These are phyloP conservation scores for Apiospora phragmitis DNA, from an alignment of 2,329 filamentous ascomycete species.

Conservation along the genomic window DNA sequence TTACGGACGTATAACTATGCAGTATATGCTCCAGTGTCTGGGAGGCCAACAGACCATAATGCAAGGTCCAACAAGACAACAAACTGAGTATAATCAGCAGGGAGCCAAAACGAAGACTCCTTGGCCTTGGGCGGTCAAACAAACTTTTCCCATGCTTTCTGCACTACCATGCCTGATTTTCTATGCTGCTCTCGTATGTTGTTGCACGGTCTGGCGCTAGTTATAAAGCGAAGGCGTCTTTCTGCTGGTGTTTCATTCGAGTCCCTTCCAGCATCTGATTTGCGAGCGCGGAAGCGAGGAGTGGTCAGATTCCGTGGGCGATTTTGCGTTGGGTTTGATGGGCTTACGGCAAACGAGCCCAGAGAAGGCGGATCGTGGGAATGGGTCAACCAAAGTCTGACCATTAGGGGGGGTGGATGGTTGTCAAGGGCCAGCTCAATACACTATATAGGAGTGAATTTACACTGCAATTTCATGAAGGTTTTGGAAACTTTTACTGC, in stretches of 20 bases:
- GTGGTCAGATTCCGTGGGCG: not conserved
- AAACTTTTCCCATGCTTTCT: not conserved
- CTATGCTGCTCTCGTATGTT: conserved; percentile 2
- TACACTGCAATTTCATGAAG: conserved; percentile 5
- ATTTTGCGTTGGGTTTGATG: not conserved
- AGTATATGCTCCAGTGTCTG: not conserved
- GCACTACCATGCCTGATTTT: not conserved
- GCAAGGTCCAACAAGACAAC: not conserved
- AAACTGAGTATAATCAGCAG: not conserved
- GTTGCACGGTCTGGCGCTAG: conserved; percentile 11
- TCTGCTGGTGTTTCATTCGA: not conserved
- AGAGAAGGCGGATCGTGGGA: not conserved
- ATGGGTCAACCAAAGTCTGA: not conserved
- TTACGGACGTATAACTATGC: not conserved
- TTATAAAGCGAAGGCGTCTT: conserved; percentile 11
- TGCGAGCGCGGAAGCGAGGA: not conserved
- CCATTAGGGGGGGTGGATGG: not conserved
- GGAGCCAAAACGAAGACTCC: not conserved
- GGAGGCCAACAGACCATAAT: not conserved
- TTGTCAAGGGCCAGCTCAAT: not conserved
- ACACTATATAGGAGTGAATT: conserved; percentile 4
- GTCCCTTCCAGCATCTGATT: not conserved
- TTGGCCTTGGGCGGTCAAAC: not conserved
- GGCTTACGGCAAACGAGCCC: not conserved
- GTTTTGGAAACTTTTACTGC: not conserved